phyloP scores from a whole-genome alignment of 441 rosid species.

The Breynia disticha region DNA sequence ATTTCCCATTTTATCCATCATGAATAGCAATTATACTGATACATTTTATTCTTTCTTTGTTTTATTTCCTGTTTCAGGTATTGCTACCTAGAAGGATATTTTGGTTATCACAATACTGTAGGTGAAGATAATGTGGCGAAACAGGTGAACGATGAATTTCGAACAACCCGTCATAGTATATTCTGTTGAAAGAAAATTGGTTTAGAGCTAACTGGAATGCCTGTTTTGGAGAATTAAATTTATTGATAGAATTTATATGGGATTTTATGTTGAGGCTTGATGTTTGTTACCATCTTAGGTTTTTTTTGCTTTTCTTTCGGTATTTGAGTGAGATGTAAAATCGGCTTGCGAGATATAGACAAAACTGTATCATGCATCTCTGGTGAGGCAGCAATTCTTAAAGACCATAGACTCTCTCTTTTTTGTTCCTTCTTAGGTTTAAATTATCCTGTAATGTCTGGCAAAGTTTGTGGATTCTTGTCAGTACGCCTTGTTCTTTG shows the following conservation, averaged over 20 bases:
- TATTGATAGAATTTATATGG: constrained; percentile 42
- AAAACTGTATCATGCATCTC: constrained; percentile 39
- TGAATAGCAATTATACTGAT: constrained; percentile 1
- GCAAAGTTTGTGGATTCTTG: constrained; percentile 30
- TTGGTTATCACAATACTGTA: constrained; percentile 38
- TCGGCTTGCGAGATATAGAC: constrained; percentile 53
- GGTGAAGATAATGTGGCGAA: constrained; percentile 44
- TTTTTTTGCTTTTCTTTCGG: constrained; percentile 1
- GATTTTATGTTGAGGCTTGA: constrained; percentile 67
- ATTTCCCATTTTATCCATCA: neutral
- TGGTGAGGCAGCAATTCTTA: constrained; percentile 52
- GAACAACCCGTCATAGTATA: constrained; percentile 28
- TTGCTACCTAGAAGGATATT: constrained; percentile 70
- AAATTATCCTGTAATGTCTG: constrained; percentile 18
- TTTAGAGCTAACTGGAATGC: constrained; percentile 59
- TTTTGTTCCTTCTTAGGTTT: constrained; percentile 1
- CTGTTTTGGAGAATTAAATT: constrained; percentile 36
- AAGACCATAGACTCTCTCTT: constrained; percentile 17
- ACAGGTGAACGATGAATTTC: constrained; percentile 50
- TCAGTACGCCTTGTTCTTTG: constrained; percentile 24
- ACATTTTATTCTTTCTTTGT: neutral
- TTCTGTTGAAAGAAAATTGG: constrained; percentile 42
- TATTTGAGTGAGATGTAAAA: constrained; percentile 27
- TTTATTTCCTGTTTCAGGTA: constrained; percentile 59
- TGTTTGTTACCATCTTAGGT: constrained; percentile 23